Percentiles rank a stretch among this genome's conserved stretches.
Conservation (phyloP, 306 rosid genomes). For the Vachellia collinsii region DNA sequence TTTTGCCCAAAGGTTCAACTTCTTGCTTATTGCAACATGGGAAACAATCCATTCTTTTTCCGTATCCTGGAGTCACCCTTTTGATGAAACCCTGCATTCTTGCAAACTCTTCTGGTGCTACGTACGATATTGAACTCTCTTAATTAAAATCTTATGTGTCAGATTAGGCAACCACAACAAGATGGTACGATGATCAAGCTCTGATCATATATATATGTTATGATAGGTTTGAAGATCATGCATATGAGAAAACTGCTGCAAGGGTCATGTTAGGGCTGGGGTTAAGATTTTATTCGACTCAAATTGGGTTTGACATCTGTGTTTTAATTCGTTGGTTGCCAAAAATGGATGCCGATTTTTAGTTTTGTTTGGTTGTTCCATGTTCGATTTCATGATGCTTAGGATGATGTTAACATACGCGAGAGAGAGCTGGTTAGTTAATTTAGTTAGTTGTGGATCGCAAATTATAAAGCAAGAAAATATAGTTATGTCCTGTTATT, state of each 20-base stretch:
- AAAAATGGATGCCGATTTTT: background rate
- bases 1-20: background rate
- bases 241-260: background rate
- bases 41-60: conserved; percentile 43
- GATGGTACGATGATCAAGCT: background rate
- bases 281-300: background rate
- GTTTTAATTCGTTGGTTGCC: conserved; percentile 2
- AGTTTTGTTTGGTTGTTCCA: background rate
- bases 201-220: background rate
- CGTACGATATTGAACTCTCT: background rate
- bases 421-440: background rate
- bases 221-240: background rate
- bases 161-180: background rate
- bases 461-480: background rate
- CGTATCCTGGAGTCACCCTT: background rate
- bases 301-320: background rate
- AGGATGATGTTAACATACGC: background rate
- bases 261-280: background rate
- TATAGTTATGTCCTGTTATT: background rate
- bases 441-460: background rate
- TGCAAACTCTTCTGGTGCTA: background rate
- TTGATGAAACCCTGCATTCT: background rate
- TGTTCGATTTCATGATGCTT: background rate
- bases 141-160: background rate
- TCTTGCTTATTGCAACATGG: conserved; percentile 44